Conservation (phyloP, 176 grass and related monocot genomes). For the Phyllostachys edulis region DNA sequence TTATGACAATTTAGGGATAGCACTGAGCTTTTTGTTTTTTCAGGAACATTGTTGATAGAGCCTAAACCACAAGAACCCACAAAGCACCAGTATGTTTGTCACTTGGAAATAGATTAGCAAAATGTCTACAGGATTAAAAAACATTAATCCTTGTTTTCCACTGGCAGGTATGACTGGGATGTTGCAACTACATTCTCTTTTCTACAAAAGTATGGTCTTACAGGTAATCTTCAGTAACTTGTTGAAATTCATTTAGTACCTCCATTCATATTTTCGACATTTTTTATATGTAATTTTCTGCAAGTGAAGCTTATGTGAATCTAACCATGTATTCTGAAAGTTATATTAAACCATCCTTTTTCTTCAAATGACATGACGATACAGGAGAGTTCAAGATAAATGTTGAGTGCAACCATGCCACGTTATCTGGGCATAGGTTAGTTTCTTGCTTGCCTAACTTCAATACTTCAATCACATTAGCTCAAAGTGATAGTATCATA, state of each 20-base stretch:
- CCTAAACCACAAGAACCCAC: constrained; percentile 98
- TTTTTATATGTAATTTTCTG: constrained; percentile 13
- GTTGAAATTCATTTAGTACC: not conserved
- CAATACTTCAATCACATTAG: not conserved
- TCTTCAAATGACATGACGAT: not conserved
- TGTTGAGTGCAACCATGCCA: constrained; percentile 97
- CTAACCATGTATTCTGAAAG: not conserved
- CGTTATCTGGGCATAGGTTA: constrained; percentile 90
- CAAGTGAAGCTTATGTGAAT: not conserved
- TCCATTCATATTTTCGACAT: not conserved
- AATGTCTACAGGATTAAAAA: not conserved
- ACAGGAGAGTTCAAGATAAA: constrained; percentile 97
- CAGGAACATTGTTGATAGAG: constrained; percentile 84
- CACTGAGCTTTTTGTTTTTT: not conserved
- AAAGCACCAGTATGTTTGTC: constrained; percentile 84
- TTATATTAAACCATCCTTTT: not conserved
- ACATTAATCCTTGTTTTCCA: constrained; percentile 21
- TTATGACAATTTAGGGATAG: not conserved
- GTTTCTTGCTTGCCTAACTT: not conserved
- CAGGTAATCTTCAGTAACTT: constrained; percentile 47
- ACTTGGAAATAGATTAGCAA: not conserved
- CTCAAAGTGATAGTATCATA: not conserved
- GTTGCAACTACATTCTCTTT: too few relatives aligned
- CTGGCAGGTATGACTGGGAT: constrained; percentile 97
- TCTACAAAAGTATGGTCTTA: constrained; percentile 92